Evolutionary conservation across 2,329 filamentous ascomycete genomes (phyloP).

Genomic region (Colletotrichum sp.): DNA sequence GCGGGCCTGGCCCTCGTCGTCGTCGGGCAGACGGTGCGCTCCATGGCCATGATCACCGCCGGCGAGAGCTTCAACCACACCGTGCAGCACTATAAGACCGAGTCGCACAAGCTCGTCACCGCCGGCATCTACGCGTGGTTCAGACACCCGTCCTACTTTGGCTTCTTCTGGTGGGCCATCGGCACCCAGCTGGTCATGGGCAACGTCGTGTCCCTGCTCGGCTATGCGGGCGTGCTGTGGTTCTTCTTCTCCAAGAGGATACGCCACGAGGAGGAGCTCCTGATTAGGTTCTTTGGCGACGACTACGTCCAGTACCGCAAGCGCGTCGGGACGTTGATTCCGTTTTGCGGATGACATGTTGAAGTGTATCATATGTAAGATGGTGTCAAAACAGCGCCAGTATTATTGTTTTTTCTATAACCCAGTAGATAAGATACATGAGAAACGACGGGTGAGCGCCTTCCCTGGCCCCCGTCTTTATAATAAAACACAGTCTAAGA

Average conservation of each 20-base stretch:
- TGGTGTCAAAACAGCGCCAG: background rate
- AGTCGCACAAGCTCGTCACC: conserved; percentile 81
- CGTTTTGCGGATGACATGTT: conserved; percentile 52
- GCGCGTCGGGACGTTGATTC: conserved; percentile 79
- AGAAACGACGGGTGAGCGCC: background rate
- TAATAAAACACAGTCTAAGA: background rate
- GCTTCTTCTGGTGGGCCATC: conserved; percentile 98
- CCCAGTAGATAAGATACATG: background rate
- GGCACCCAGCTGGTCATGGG: conserved; percentile 91
- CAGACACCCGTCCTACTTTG: conserved; percentile 93
- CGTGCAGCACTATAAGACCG: conserved; percentile 73
- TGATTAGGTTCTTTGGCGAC: conserved; percentile 83
- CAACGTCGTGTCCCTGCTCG: conserved; percentile 79
- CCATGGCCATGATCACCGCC: conserved; percentile 87
- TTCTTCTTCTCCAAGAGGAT: conserved; percentile 82
- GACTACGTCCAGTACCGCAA: conserved; percentile 79
- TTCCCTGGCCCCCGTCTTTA: background rate
- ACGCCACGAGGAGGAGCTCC: conserved; percentile 75
- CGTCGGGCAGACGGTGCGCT: conserved; percentile 77
- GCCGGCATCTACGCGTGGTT: conserved; percentile 77
- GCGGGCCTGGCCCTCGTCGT: conserved; percentile 69
- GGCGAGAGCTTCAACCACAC: conserved; percentile 92
- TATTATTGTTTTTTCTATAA: background rate
- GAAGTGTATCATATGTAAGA: background rate
- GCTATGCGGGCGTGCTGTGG: conserved; percentile 80